These are phyloP conservation scores for Euptelea pleiosperma DNA, from an alignment of 164 flowering plant species.

Conservation along the genomic window DNA sequence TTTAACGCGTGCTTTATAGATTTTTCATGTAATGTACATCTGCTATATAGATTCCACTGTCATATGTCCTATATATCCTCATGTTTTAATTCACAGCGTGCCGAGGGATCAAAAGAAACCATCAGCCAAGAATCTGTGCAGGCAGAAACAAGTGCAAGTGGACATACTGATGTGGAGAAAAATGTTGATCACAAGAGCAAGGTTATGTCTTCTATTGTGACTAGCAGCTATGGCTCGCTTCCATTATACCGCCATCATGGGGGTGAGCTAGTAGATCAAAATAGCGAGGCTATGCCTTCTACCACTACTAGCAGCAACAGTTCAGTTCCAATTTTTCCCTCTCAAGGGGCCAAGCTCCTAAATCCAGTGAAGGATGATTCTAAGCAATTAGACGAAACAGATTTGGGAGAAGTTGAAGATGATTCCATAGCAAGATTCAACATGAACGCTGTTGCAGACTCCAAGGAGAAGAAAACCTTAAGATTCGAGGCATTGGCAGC, in stretches of 20 bases:
- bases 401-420: constrained; percentile 15
- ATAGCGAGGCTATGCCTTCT: not conserved
- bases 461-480: constrained; percentile 16
- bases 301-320: not conserved
- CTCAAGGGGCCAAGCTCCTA: not conserved
- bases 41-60: not conserved
- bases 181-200: not conserved
- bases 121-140: constrained; percentile 14
- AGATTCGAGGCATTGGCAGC: constrained; percentile 46
- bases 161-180: not conserved
- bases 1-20: no score
- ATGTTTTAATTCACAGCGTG: constrained; percentile 13
- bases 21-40: no score
- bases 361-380: constrained; percentile 14
- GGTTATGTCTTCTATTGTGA: not conserved
- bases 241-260: not conserved
- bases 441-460: constrained; percentile 8
- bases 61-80: not conserved
- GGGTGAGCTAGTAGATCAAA: constrained; percentile 3
- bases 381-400: not conserved
- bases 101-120: constrained; percentile 14
- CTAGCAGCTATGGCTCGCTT: constrained; percentile 3
- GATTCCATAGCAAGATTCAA: constrained; percentile 12
- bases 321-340: constrained; percentile 8
- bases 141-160: constrained; percentile 14